These are phyloP conservation scores for Aspergillus sclerotioniger DNA, from an alignment of 495 filamentous ascomycete genomes.

Conservation along the genomic window DNA sequence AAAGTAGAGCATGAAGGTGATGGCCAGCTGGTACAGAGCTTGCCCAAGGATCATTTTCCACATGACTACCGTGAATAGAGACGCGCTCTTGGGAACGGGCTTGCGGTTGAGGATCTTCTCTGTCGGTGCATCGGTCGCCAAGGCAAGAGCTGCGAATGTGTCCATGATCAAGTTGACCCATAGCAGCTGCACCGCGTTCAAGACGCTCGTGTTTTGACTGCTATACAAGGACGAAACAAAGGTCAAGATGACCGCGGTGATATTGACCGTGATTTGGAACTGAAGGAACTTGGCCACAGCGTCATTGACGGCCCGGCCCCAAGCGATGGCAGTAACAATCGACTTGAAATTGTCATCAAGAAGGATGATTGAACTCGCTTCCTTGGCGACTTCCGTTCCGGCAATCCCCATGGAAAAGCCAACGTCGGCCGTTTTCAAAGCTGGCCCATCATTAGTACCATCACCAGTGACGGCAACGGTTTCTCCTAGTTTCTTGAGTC, in stretches of 20 bases:
- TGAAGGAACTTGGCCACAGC: slow-evolving; percentile 88
- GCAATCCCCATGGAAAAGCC: slow-evolving; percentile 93
- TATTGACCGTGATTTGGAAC: slow-evolving; percentile 90
- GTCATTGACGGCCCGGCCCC: slow-evolving; percentile 89
- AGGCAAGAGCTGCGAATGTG: slow-evolving; percentile 80
- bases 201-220: slow-evolving; percentile 61
- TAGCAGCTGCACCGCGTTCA: slow-evolving; percentile 82
- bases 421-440: slow-evolving; percentile 80
- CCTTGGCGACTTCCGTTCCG: slow-evolving; percentile 91
- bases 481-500: slow-evolving; percentile 70
- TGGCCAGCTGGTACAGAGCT: slow-evolving; percentile 73
- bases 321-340: slow-evolving; percentile 85
- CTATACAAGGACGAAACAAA: slow-evolving; percentile 81
- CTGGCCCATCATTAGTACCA: slow-evolving; percentile 87
- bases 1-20: slow-evolving; percentile 80
- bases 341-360: slow-evolving; percentile 90
- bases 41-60: slow-evolving; percentile 96
- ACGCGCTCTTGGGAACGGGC: slow-evolving; percentile 74
- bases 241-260: slow-evolving; percentile 79
- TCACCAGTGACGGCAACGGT: slow-evolving; percentile 88
- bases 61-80: slow-evolving; percentile 81
- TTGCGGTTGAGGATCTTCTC: slow-evolving; percentile 77
- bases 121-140: slow-evolving; percentile 82
- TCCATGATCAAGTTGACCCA: slow-evolving; percentile 97
- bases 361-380: slow-evolving; percentile 86